Evolutionary conservation across 768 basidiomycete genomes (phyloP).

Genomic region (Tephrocybe rancida): DNA sequence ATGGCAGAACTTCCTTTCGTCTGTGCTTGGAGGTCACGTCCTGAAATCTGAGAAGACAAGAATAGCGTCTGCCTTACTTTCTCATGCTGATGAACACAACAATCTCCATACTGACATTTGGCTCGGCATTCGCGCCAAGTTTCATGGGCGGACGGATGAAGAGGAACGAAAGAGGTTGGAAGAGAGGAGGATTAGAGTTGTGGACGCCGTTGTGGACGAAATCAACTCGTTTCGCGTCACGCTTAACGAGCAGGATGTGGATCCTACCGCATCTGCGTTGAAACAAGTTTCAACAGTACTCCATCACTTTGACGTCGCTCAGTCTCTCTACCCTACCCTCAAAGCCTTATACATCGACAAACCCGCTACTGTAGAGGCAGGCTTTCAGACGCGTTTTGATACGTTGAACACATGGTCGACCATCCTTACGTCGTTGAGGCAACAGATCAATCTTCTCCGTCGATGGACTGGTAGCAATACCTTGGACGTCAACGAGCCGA

Average conservation of each 20-base stretch:
- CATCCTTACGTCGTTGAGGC: constrained; percentile 82
- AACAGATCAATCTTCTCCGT: constrained; percentile 78
- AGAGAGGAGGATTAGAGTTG: constrained; percentile 78
- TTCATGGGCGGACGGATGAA: constrained; percentile 76
- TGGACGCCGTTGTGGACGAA: constrained; percentile 85
- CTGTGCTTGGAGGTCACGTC: constrained; percentile 92
- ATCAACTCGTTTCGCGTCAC: constrained; percentile 74
- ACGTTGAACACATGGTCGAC: constrained; percentile 92
- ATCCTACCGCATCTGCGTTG: constrained; percentile 48
- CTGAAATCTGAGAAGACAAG: constrained; percentile 94
- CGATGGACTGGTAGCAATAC: constrained; percentile 95
- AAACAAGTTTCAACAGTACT: constrained; percentile 68
- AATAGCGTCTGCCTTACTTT: constrained; percentile 78
- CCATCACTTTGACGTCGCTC: constrained; percentile 76
- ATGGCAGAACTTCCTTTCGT: constrained; percentile 95
- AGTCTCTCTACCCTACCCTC: constrained; percentile 84
- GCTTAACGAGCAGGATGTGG: constrained; percentile 31
- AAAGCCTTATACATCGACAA: constrained; percentile 83
- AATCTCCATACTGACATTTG: constrained; percentile 74
- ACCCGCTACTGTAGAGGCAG: constrained; percentile 60
- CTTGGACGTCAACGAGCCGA: constrained; percentile 84
- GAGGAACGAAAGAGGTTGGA: constrained; percentile 85
- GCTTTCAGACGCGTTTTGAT: constrained; percentile 83
- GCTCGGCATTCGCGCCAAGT: constrained; percentile 87
- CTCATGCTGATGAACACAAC: constrained; percentile 69